Evolutionary conservation across 148 eudicot genomes (phyloP), one percentile per base, ranked within the genome.

Genomic region (Mesembryanthemum crystallinum): DNA sequence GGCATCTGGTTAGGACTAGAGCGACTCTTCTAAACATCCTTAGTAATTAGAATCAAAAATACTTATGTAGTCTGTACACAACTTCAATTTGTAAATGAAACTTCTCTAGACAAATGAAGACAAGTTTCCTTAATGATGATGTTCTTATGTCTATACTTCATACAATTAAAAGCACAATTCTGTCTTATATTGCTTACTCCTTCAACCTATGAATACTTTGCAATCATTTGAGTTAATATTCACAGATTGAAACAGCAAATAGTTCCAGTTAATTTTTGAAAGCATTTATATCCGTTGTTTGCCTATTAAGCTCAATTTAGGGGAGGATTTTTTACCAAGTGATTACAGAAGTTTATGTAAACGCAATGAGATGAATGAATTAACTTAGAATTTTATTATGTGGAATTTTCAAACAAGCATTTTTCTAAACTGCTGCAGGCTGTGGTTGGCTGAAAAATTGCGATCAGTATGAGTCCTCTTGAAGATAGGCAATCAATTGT

Each of bases 11-110:
- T 64, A 84, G 83, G 76, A 80, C 79, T 57, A 78, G 89, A 83
- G 81, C 81, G 75, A 71, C 79, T 49, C 80, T 86, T 52, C 91
- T 86, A 61, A 88, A 88, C 76, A 77, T 77, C 77, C 84, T 86
- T 57, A 84, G 81, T 64, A 73, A 83, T 52, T 84, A 86, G 80
- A 60, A 18, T 21, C 10, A 49, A 28, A 25, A 5, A 8, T 5
- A 39, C 14, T 65, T 3, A 17, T 67, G 21, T n/a, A n/a, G 8
- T 69, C 11, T 27, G 58, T 45, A 37, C 51, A 37, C 17, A 65
- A n/a, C 47, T 15, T 47, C 58, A 65, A 65, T 14, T 17, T 69
- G 57, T 49, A 30, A 69, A 69, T 45, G 58, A 25, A 24, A 57
- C 15, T 43, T 67, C 33, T 43, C 17, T 67, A 24, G 25, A 67